Conservation (phyloP, 2,329 filamentous ascomycete species). For the Fusarium proliferatum region DNA sequence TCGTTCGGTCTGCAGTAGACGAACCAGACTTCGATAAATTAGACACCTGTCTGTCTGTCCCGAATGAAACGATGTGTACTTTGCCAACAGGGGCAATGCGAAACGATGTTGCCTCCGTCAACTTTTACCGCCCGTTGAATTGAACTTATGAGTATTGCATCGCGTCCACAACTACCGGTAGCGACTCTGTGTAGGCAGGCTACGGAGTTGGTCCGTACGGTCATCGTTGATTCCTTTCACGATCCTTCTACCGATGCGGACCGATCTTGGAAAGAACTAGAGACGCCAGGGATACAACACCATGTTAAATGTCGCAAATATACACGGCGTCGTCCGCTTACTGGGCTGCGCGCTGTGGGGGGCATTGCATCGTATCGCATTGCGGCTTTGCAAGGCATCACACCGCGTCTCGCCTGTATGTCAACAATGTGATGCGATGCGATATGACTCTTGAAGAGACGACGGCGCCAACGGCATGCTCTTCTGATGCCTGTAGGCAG, state of each 20-base stretch:
- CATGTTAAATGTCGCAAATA: slow-evolving; percentile 19
- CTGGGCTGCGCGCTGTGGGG: slow-evolving; percentile 10
- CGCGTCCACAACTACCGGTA: background rate
- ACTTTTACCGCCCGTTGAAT: slow-evolving; percentile 20
- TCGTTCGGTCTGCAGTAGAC: background rate
- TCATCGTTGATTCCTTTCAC: slow-evolving; percentile 15
- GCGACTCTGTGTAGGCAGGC: background rate
- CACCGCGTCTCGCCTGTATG: slow-evolving; percentile 1
- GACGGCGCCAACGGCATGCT: background rate
- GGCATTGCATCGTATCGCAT: background rate
- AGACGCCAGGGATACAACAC: background rate
- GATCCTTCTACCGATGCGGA: slow-evolving; percentile 17
- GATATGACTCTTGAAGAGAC: background rate
- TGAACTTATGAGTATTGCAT: background rate
- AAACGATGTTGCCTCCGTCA: slow-evolving; percentile 5
- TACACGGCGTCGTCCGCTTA: slow-evolving; percentile 18
- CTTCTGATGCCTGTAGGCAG: slow-evolving; percentile 21
- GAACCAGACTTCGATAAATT: slow-evolving; percentile 1
- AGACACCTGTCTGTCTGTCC: background rate
- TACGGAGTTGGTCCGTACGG: background rate
- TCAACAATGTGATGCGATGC: slow-evolving; percentile 6
- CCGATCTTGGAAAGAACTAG: slow-evolving; percentile 17
- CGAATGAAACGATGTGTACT: background rate
- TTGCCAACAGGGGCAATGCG: background rate
- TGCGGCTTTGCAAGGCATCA: background rate